Base-by-base conservation (phyloP, 148 eudicot genomes). In the Linanthus parryae region DNA sequence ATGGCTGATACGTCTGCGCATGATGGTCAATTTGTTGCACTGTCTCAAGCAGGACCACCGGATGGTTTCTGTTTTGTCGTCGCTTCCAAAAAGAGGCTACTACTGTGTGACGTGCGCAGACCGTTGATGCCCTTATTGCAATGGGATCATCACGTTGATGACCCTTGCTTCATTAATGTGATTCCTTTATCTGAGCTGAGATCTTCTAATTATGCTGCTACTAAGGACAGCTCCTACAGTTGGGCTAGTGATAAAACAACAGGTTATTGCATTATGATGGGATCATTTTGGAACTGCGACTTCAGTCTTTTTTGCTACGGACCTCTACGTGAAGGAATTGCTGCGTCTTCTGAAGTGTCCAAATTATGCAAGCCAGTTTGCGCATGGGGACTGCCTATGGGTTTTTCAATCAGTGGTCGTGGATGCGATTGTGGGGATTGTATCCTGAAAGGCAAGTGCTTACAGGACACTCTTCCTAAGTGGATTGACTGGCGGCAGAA, bases 401-500 rank as follows among this genome's bases (percentile, higher is more conserved):
- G 64, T 7, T 41, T 83, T 13, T 66, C 57, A 34, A 33, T 86
- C 27, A 64, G 71, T 29, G 80, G 71, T 48, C 52, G 48, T 39
- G 62, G 52, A 58, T 82, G 87, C 60, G 52, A 43, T 6, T 77
- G 95, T 61, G 83, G 83, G 42, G 63, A 50, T 58, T 87, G 96
- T 43, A 68, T 80, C 46, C 31, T 87, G 28, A 62, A 67, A 52
- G 69, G 73, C 41, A 80, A 75, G 42, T 59, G 71, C 49, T 52
- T 50, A 9, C 72, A 78, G 49, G 75, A 64, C 24, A 56, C 67
- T 64, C 75, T 65, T 63, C 87, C 75, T 31, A 62, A 59, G 33
- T 86, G 86, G 89, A 58, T 74, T 48, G 70, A 79, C 40, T 85
- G 89, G 95, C 82, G 77, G 72, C 78, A 77, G 45, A 87, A 78